Conservation (phyloP, 108 stramenopile species). For the Pseudonitzschia multistriata region DNA sequence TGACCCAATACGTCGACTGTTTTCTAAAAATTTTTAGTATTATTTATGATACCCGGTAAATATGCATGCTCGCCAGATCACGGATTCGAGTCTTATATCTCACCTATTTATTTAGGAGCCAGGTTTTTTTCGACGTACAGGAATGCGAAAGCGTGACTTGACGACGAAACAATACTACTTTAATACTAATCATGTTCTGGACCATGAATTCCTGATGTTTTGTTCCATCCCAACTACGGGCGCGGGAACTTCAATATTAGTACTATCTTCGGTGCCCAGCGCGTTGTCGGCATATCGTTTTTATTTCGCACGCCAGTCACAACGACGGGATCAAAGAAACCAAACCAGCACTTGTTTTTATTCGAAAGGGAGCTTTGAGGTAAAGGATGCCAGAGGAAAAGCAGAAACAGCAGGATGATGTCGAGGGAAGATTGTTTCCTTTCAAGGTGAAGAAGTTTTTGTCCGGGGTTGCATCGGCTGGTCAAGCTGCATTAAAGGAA, state of each 20-base stretch:
- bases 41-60: too few species aligned
- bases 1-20: too few species aligned
- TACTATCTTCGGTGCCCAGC: too few species aligned
- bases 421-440: background rate
- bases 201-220: background rate
- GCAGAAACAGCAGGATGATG: constrained; percentile 3
- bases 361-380: too few species aligned
- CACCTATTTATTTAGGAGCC: background rate
- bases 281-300: too few species aligned
- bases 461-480: constrained; percentile 12
- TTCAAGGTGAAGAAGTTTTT: constrained; percentile 11
- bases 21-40: background rate
- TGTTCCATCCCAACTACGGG: too few species aligned
- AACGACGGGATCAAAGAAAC: too few species aligned
- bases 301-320: too few species aligned
- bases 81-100: background rate
- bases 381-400: constrained; percentile 15
- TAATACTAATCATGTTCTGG: background rate
- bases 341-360: too few species aligned
- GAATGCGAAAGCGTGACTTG: background rate
- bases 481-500: constrained; percentile 9
- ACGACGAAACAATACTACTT: background rate
- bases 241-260: too few species aligned
- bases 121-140: too few species aligned
- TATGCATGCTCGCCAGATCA: background rate